Evolutionary conservation across 2,329 filamentous ascomycete species (phyloP).

Genomic region (Fusarium subglutinans): DNA sequence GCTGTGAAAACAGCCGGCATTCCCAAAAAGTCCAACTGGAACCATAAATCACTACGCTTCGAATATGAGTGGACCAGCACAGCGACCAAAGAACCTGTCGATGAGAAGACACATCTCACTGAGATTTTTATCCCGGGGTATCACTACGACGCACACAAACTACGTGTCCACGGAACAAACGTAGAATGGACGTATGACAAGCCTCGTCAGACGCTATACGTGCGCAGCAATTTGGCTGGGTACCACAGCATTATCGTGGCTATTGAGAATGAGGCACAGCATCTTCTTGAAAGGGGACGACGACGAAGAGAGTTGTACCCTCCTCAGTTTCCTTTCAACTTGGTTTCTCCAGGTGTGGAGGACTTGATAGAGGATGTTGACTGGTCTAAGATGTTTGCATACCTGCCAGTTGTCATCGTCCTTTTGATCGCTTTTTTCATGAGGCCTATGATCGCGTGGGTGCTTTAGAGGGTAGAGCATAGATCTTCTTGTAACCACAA

Average conservation of each 20-base stretch:
- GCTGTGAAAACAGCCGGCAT: slow-evolving; percentile 52
- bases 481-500: not conserved
- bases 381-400: slow-evolving; percentile 17
- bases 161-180: slow-evolving; percentile 42
- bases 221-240: slow-evolving; percentile 29
- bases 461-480: not conserved
- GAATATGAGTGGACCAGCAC: slow-evolving; percentile 47
- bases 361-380: slow-evolving; percentile 33
- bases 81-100: slow-evolving; percentile 5
- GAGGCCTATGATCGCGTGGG: not conserved
- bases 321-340: slow-evolving; percentile 12
- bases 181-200: slow-evolving; percentile 45
- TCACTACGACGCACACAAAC: slow-evolving; percentile 46
- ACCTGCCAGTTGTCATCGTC: not conserved
- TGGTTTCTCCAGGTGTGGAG: slow-evolving; percentile 27
- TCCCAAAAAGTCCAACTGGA: slow-evolving; percentile 49
- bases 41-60: slow-evolving; percentile 47
- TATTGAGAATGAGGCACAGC: slow-evolving; percentile 38
- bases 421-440: slow-evolving; percentile 14
- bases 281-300: slow-evolving; percentile 28
- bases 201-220: slow-evolving; percentile 44
- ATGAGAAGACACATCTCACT: slow-evolving; percentile 42
- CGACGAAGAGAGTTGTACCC: slow-evolving; percentile 23
- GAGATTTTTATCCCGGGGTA: slow-evolving; percentile 53
- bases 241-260: slow-evolving; percentile 38